These are phyloP conservation scores for Cystobasidium slooffiae DNA, from an alignment of 1,284 basidiomycete species.

Conservation along the genomic window DNA sequence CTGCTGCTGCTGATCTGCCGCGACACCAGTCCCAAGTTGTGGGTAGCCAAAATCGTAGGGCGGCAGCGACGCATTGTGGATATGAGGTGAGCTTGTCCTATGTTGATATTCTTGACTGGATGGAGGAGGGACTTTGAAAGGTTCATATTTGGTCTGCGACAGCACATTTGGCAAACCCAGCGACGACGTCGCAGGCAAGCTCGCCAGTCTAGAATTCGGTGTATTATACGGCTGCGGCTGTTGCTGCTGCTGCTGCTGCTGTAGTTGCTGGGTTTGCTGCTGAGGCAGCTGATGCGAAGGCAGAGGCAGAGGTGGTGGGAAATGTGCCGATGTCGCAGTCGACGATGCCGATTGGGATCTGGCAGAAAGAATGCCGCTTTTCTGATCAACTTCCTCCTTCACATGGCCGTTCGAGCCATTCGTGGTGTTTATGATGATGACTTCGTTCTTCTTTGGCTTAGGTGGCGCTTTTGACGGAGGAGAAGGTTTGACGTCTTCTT, in stretches of 20 bases:
- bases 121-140: not conserved
- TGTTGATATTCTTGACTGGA: not conserved
- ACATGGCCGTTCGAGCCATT: not conserved
- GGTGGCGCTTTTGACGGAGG: not conserved
- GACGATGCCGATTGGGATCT: not conserved
- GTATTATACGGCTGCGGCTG: too few species aligned
- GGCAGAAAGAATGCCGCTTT: too few species aligned
- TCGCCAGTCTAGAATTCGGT: too few species aligned
- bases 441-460: not conserved
- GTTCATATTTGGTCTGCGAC: not conserved
- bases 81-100: not conserved
- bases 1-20: too few species aligned
- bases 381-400: too few species aligned
- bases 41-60: constrained; percentile 7
- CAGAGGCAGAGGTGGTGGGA: not conserved
- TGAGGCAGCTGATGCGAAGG: not conserved
- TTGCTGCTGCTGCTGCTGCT: not conserved
- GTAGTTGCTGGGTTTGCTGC: constrained; percentile 1
- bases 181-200: too few species aligned
- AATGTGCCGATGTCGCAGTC: not conserved
- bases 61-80: not conserved
- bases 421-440: constrained; percentile 4
- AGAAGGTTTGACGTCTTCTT: not conserved
- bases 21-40: not conserved
- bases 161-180: too few species aligned